Evolutionary conservation across 1,284 basidiomycete genomes (phyloP).

Genomic region (Bothia castanella): DNA sequence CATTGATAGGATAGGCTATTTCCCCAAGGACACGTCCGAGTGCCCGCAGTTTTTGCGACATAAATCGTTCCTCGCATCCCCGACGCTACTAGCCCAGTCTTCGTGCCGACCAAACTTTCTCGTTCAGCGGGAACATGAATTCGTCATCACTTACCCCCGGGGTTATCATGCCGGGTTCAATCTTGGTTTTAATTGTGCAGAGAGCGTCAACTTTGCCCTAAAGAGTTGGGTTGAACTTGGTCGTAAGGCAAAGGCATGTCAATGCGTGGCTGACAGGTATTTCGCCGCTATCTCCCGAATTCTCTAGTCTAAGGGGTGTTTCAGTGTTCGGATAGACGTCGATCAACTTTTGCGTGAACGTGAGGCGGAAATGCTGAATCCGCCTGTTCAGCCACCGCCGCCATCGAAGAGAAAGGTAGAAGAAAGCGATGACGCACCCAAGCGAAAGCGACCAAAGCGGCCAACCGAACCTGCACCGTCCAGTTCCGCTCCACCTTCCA

Average conservation of each 20-base stretch:
- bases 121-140: constrained; percentile 90
- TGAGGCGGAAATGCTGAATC: constrained; percentile 41
- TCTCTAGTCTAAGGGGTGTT: constrained; percentile 4
- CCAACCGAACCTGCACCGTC: constrained; percentile 4
- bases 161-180: constrained; percentile 98
- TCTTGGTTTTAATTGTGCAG: constrained; percentile 95
- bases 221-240: constrained; percentile 94
- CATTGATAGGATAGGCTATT: constrained; percentile 58
- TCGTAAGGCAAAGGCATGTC: constrained; percentile 74
- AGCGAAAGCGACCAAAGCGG: constrained; percentile 36
- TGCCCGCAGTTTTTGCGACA: constrained; percentile 96
- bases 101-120: constrained; percentile 84
- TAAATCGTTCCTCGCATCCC: constrained; percentile 94
- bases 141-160: constrained; percentile 92
- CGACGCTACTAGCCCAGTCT: constrained; percentile 74
- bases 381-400: constrained; percentile 20
- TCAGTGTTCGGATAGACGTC: constrained; percentile 90
- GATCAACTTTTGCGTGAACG: constrained; percentile 72
- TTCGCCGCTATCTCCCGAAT: neutral
- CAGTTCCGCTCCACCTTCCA: constrained; percentile 15
- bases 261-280: constrained; percentile 82
- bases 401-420: constrained; percentile 40
- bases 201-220: constrained; percentile 96
- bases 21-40: constrained; percentile 77
- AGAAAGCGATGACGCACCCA: constrained; percentile 21